Evolutionary conservation across 1,139 yeast genomes (phyloP).

Genomic region (Suhomyces yuchorum): DNA sequence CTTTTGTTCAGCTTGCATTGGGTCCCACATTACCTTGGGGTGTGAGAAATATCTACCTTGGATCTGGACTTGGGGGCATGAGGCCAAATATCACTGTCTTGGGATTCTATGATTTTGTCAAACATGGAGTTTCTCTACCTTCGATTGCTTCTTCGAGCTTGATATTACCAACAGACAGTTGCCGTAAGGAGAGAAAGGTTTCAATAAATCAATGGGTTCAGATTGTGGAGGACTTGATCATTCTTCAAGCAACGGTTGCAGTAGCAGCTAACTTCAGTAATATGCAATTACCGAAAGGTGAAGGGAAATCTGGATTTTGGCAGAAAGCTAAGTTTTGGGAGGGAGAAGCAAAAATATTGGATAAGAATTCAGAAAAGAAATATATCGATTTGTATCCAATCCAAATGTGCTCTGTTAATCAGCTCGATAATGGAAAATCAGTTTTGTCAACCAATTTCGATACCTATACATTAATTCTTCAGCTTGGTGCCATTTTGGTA

Average conservation of each 20-base stretch:
- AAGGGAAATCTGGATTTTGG: conserved; percentile 25
- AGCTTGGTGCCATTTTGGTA: conserved; percentile 85
- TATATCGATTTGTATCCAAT: conserved; percentile 91
- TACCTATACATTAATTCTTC: conserved; percentile 89
- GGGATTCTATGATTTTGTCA: conserved; percentile 74
- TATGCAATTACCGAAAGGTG: conserved; percentile 55
- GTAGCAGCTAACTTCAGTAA: conserved; percentile 83
- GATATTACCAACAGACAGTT: conserved; percentile 75
- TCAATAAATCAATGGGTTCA: conserved; percentile 87
- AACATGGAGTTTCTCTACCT: conserved; percentile 42
- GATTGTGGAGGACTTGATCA: conserved; percentile 83
- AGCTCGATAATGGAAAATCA: conserved; percentile 64
- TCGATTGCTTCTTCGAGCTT: conserved; percentile 13
- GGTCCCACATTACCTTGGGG: conserved; percentile 95
- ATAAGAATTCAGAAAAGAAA: conserved; percentile 35
- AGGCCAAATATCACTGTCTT: conserved; percentile 90
- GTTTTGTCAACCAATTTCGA: conserved; percentile 88
- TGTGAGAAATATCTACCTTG: conserved; percentile 85
- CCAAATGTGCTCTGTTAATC: conserved; percentile 86
- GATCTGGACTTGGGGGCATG: conserved; percentile 97
- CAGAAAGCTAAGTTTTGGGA: conserved; percentile 8
- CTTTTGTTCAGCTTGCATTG: conserved; percentile 88
- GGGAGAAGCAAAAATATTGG: conserved; percentile 4
- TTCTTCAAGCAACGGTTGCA: conserved; percentile 92
- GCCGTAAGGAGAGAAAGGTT: conserved; percentile 70